phyloP scores from a whole-genome alignment of 2,329 filamentous ascomycete genomes.

The Gnomoniopsis sp. region DNA sequence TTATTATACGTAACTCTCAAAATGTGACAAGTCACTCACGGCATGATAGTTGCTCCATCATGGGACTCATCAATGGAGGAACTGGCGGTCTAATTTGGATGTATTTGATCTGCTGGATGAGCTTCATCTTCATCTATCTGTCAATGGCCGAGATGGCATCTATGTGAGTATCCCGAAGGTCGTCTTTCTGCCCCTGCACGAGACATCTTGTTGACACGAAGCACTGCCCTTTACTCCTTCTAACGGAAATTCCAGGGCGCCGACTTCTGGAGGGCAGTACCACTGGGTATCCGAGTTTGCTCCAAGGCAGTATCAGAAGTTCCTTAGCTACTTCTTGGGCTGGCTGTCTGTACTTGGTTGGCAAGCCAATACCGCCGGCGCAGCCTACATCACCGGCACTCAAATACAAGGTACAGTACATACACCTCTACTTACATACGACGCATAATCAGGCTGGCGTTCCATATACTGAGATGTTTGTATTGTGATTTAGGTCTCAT shows the following conservation, averaged over 20 bases:
- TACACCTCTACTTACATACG: not conserved
- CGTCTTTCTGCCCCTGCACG: not conserved
- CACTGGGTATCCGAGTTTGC: slow-evolving; percentile 56
- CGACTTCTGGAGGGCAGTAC: slow-evolving; percentile 29
- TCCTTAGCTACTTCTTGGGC: slow-evolving; percentile 49
- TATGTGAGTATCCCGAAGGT: slow-evolving; percentile 29
- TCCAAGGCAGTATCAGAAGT: slow-evolving; percentile 43
- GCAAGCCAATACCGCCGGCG: slow-evolving; percentile 26
- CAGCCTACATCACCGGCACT: not conserved
- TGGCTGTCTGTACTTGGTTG: slow-evolving; percentile 45
- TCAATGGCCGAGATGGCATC: slow-evolving; percentile 40
- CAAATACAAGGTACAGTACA: not conserved
- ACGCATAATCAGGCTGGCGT: not conserved
- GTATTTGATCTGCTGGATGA: slow-evolving; percentile 45
- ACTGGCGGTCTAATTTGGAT: slow-evolving; percentile 51
- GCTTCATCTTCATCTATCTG: slow-evolving; percentile 40
- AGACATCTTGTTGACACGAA: not conserved
- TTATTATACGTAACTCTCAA: not conserved
- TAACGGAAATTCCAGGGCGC: slow-evolving; percentile 27
- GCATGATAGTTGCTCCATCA: slow-evolving; percentile 19
- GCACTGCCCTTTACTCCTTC: too few species aligned
- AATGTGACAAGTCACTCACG: not conserved
- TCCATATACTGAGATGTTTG: not conserved
- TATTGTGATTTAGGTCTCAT: slow-evolving; percentile 23
- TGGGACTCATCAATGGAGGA: slow-evolving; percentile 45